Base-by-base conservation (phyloP, 78 protist species). In the Guillardia theta region DNA sequence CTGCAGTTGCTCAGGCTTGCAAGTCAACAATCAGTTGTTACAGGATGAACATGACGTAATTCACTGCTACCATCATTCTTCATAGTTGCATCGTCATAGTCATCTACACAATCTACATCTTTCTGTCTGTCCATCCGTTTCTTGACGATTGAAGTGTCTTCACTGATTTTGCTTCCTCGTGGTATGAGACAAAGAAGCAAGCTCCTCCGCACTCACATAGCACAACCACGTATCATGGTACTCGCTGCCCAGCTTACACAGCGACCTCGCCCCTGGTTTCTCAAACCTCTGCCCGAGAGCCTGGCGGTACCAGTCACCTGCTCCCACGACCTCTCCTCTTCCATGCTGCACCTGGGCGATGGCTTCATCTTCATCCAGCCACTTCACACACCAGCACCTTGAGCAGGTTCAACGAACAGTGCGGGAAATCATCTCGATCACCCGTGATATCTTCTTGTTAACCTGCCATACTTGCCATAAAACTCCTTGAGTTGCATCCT, bases 311-410 rank as follows among this genome's bases (percentile, higher is more conserved):
- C 62, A 12, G 18, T 21, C 62, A 18, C 62, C 62, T 64, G 12
- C 21, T 24, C 21, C 80, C 80, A 64, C 80, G 21, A 8, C 10
- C 21, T 19, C 12, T 64, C 80, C 41, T 24, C 21, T 24, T 21
- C 80, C 19, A 24, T 30, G 21, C 10, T 24, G 12, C 80, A 64
- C 62, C 62, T 53, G 21, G 30, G 80, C 8, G 12, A 64, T 64
- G 21, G 80, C 80, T 64, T 64, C 80, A 30, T 64, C 41, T 6
- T 64, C 44, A 8, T 24, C 21, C 8, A 64, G 80, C 80, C 80
- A 64, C 80, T 64, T 64, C 44, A 64, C 80, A 36, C 80, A 64
- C 80, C 80, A 64, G 19, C 80, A 64, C 62, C 62, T 53, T 53
- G 18, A 21, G 62, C 18, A 53, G 12, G 62, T 53, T 21, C 18